Evolutionary conservation across 2,329 filamentous ascomycete species (phyloP), one percentile per base, ranked within the genome.

Genomic region (Alternaria alternata): DNA sequence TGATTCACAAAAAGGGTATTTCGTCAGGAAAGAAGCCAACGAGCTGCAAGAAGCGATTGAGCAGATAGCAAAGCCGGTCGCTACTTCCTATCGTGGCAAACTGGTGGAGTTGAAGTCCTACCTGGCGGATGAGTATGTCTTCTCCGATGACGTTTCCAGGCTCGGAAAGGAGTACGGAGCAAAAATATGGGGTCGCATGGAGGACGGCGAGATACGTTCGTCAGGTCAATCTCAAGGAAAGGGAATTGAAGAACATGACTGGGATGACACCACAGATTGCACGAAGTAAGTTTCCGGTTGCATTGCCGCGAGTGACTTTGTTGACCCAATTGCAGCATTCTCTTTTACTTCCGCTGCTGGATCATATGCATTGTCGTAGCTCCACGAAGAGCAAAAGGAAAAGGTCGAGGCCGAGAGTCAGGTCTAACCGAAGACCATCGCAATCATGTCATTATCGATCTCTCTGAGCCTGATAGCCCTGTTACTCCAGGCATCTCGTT

Each of bases 301-400:
- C 11, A 9, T 9, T 12, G 6, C 5, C 8, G 11, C 28, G 16
- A 16, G 28, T 8, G 8, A 6, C 26, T 22, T 24, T 14, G 28
- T 41, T 66, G 16, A 66, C 9, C 5, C 3, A 2, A 7, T 14
- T 9, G 0, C 12, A 66, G 64, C 4, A 63, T 66, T 30, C 41
- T 47, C 4, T 66, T 63, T 14, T 61, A 54, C n/a, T 44, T 66
- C 36, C 64, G 57, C 5, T 66, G 64, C 43, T 66, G 64, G 62
- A 57, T 65, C 14, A 48, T 58, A 18, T 38, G 59, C 3, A 14
- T 57, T 16, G 57, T 53, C 9, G 49, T 53, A 7, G 46, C 36
- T 9, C 39, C 60, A 32, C 49, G 51, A 12, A 63, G 56, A 49
- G 24, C 42, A 6, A 59, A 59, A 43, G 54, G 39, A 6, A 57